Evolutionary conservation across 2,329 filamentous ascomycete species (phyloP).

Genomic region (Atkinsonella texensis): DNA sequence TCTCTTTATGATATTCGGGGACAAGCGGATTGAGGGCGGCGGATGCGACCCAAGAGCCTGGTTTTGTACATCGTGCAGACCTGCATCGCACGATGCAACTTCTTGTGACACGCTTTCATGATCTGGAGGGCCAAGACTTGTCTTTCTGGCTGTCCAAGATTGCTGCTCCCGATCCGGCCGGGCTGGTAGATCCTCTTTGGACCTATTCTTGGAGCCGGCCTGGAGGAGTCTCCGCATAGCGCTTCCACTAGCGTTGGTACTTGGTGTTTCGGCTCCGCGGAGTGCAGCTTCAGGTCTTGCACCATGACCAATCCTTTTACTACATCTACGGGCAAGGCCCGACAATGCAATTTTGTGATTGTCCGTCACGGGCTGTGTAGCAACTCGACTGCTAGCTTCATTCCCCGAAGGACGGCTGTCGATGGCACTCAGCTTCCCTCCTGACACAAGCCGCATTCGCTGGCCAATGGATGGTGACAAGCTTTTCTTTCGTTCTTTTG

Average conservation of each 20-base stretch:
- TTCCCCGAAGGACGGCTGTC: constrained; percentile 53
- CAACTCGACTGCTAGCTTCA: constrained; percentile 56
- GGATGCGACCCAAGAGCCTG: constrained; percentile 11
- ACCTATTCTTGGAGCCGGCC: constrained; percentile 5
- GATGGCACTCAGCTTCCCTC: constrained; percentile 25
- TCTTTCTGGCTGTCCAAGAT: constrained; percentile 10
- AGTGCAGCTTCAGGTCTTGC: constrained; percentile 8
- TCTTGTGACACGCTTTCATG: constrained; percentile 13
- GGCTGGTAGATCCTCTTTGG: neutral
- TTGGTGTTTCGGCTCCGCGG: constrained; percentile 22
- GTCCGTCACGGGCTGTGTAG: constrained; percentile 52
- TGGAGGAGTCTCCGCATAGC: constrained; percentile 23
- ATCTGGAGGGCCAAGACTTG: constrained; percentile 24
- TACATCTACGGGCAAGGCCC: constrained; percentile 39
- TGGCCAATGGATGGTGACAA: constrained; percentile 20
- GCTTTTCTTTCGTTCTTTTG: constrained; percentile 13
- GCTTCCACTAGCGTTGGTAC: constrained; percentile 12
- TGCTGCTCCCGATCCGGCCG: neutral
- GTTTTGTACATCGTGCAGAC: constrained; percentile 4
- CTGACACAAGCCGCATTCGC: constrained; percentile 20
- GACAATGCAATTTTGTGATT: constrained; percentile 44
- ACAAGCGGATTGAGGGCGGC: constrained; percentile 12
- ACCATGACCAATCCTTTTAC: constrained; percentile 24
- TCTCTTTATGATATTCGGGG: constrained; percentile 30
- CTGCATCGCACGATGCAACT: constrained; percentile 9